A percentile compares a stretch with the other conserved stretches of the same genome.
Conservation (phyloP, 768 basidiomycete genomes). For the Pisolithus orientalis region DNA sequence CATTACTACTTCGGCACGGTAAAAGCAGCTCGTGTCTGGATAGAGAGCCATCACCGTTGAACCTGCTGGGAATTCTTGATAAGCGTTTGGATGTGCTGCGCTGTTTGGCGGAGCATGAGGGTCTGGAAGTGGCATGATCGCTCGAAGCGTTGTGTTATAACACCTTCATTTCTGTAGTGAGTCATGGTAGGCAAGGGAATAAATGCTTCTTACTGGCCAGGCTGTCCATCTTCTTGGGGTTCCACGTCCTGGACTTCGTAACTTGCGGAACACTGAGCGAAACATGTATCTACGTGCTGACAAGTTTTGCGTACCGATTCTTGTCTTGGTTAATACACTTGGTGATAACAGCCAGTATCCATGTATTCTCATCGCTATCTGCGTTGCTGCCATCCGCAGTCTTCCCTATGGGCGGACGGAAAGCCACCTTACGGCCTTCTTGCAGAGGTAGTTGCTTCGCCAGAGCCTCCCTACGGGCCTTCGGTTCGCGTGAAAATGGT, state of each 20-base stretch:
- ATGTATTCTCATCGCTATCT: conserved; percentile 45
- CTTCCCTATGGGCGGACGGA: conserved; percentile 62
- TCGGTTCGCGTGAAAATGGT: conserved; percentile 60
- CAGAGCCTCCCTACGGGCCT: conserved; percentile 56
- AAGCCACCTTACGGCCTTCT: conserved; percentile 74
- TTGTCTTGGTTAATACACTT: conserved; percentile 68
- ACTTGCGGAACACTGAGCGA: conserved; percentile 29
- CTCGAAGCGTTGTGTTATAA: conserved; percentile 63
- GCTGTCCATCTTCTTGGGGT: conserved; percentile 74
- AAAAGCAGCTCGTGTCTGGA: conserved; percentile 88
- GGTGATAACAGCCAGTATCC: conserved; percentile 77
- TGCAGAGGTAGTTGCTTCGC: conserved; percentile 61
- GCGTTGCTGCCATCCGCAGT: conserved; percentile 43
- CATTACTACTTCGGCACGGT: conserved; percentile 78
- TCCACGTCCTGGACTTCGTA: conserved; percentile 87
- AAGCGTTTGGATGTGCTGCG: conserved; percentile 60
- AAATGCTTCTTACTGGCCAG: conserved; percentile 39
- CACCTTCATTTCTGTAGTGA: conserved; percentile 31
- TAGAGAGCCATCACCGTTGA: conserved; percentile 83
- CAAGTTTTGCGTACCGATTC: conserved; percentile 41
- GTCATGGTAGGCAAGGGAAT: background rate
- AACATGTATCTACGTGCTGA: background rate
- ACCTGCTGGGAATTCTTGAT: conserved; percentile 65
- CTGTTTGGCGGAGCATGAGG: conserved; percentile 49
- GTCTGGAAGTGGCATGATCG: conserved; percentile 79